A percentile compares a stretch with the other conserved stretches of the same genome.
Conservation (phyloP, 345 rosid species). For the Atalantia buxifolia region DNA sequence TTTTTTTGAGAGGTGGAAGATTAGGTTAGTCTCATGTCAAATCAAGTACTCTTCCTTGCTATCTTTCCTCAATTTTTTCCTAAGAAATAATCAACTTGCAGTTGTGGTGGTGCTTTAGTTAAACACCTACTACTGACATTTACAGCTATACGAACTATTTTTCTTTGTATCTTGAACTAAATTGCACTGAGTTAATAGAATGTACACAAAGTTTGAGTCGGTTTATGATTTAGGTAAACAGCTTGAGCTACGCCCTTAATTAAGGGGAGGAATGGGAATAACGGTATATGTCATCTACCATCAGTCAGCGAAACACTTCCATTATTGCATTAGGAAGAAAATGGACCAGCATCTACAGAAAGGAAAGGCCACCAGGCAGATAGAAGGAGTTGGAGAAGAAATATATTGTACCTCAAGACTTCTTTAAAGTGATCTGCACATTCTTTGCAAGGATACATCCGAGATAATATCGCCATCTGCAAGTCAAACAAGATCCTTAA, state of each 20-base stretch:
- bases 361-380: not conserved
- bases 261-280: not conserved
- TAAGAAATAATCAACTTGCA: not conserved
- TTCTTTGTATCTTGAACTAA: not conserved
- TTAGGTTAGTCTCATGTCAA: not conserved
- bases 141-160: not conserved
- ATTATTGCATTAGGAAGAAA: not conserved
- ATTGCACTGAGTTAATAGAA: not conserved
- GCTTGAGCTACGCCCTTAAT: not conserved
- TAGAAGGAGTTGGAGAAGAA: not conserved
- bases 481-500: slow-evolving; percentile 14
- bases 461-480: slow-evolving; percentile 88
- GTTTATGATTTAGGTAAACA: not conserved
- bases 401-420: slow-evolving; percentile 56
- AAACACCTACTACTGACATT: not conserved
- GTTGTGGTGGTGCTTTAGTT: not conserved
- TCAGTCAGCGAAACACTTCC: not conserved
- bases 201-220: not conserved
- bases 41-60: not conserved
- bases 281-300: not conserved
- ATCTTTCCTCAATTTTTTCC: not conserved
- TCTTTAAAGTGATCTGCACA: slow-evolving; percentile 97
- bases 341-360: not conserved
- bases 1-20: not conserved
- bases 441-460: slow-evolving; percentile 93